Evolutionary conservation across 73 alveolate species (phyloP), one percentile per base, ranked within the genome.

Genomic region (Paramecium primaurelia): DNA sequence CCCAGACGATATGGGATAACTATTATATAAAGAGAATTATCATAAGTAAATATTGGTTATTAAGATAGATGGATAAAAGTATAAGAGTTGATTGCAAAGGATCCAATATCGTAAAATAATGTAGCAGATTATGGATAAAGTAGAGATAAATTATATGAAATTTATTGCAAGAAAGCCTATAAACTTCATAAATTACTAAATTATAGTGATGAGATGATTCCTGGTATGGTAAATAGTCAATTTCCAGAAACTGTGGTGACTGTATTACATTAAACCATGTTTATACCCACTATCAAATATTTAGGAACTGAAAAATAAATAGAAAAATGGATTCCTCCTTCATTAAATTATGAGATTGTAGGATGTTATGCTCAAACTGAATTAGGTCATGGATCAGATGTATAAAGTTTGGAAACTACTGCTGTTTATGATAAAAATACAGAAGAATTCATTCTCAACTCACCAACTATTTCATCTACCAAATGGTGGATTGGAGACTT

Each of bases 401-500:
- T 96, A 14, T 86, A 90, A 88, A 88, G 95, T 22, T 77, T 96
- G 51, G 97, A 95, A 75, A 95, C 99, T n/a, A 92, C 97, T 8
- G 99, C 99, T 28, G 92, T 93, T 49, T 95, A 92, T 93, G 98
- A 96, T 88, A 86, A 40, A 73, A 77, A 86, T 69, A 96, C 95
- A 28, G 93, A 95, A 75, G 96, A 90, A 87, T 95, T 96, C 58
- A 86, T 95, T 1, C 47, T 96, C 18, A 87, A 96, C 71, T 73
- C 98, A n/a, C 99, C 99, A 11, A 94, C 94, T 5, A 26, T 94
- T 4, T 93, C 96, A 22, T 71, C 97, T 1, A 92, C 96, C 0
- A 96, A 96, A 91, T 96, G 97, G 95, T 95, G 98, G 97, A 94
- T 96, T 71, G 99, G 99, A n/a, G 98, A 95, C 30, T 68, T 96